A percentile compares a stretch with the other conserved stretches of the same genome.
Evolutionary conservation across 768 basidiomycete species (phyloP).

Genomic region (Lactarius vividus): DNA sequence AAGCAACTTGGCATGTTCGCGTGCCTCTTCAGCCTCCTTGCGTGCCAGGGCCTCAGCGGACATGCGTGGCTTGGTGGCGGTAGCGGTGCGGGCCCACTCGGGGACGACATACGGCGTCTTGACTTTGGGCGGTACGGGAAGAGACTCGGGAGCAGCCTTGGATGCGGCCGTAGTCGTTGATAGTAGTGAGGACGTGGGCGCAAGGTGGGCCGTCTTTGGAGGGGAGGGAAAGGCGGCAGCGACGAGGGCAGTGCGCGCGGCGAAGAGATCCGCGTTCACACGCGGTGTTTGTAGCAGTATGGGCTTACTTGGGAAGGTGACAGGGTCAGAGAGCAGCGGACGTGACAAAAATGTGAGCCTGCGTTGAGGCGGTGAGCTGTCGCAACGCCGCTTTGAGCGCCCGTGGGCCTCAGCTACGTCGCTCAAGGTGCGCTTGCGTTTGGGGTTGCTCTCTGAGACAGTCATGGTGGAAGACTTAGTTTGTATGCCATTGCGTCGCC

Average conservation of each 20-base stretch:
- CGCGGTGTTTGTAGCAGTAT: conserved; percentile 10
- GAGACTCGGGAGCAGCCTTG: conserved; percentile 4
- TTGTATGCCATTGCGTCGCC: conserved; percentile 34
- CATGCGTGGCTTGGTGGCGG: conserved; percentile 62
- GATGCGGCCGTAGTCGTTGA: neutral
- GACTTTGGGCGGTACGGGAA: conserved; percentile 25
- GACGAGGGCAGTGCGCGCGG: conserved; percentile 23
- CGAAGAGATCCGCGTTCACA: conserved; percentile 25
- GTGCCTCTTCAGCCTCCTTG: conserved; percentile 16
- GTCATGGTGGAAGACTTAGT: neutral
- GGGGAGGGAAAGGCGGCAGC: conserved; percentile 24
- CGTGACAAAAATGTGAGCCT: conserved; percentile 23
- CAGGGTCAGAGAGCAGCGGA: conserved; percentile 27
- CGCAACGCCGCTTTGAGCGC: conserved; percentile 39
- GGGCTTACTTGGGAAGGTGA: neutral
- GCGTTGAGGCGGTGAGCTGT: conserved; percentile 29
- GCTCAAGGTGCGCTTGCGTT: conserved; percentile 60
- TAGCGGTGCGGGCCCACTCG: conserved; percentile 68
- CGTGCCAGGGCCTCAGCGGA: conserved; percentile 47
- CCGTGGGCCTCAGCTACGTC: conserved; percentile 69
- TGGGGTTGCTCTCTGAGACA: conserved; percentile 9
- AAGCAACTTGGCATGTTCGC: conserved; percentile 14
- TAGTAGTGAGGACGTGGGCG: neutral
- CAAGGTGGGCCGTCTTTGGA: conserved; percentile 2
- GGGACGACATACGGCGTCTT: conserved; percentile 57